Conservation (phyloP, 1,139 yeast species). For the Lodderomyces theae region DNA sequence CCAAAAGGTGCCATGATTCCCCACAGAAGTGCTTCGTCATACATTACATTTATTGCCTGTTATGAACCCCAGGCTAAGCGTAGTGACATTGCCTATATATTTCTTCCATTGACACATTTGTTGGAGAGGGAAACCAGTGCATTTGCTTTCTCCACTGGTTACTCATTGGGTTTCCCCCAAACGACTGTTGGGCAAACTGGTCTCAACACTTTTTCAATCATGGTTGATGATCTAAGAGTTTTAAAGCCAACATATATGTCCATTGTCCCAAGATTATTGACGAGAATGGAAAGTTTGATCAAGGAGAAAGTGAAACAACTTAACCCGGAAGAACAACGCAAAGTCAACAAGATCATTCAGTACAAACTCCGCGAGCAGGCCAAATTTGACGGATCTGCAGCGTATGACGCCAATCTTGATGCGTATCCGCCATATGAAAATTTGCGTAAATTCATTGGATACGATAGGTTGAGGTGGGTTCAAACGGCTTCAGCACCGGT, state of each 20-base stretch:
- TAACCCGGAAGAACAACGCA: constrained; percentile 17
- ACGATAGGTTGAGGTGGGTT: constrained; percentile 24
- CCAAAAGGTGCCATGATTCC: constrained; percentile 67
- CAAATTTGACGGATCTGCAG: constrained; percentile 25
- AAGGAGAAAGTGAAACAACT: constrained; percentile 30
- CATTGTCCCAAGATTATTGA: constrained; percentile 33
- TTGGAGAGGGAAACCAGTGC: constrained; percentile 34
- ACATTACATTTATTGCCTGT: constrained; percentile 26
- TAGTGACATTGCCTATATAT: constrained; percentile 22
- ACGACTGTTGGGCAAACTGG: constrained; percentile 17
- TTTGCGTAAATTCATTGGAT: constrained; percentile 29
- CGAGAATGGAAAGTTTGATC: constrained; percentile 37
- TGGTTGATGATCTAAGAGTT: constrained; percentile 28
- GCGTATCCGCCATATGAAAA: constrained; percentile 22
- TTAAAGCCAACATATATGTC: constrained; percentile 34
- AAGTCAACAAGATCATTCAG: constrained; percentile 19
- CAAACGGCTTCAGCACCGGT: constrained; percentile 40
- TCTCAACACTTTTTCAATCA: constrained; percentile 15
- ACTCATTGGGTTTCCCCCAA: constrained; percentile 42
- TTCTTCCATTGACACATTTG: constrained; percentile 38
- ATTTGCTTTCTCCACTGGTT: constrained; percentile 33
- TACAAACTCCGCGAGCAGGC: constrained; percentile 27
- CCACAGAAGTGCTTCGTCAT: constrained; percentile 50
- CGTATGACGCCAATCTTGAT: constrained; percentile 24
- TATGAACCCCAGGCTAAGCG: constrained; percentile 16